A percentile compares a stretch with the other conserved stretches of the same genome.
Evolutionary conservation across 257 asterid genomes (phyloP).

Genomic region (Primulina tabacum): DNA sequence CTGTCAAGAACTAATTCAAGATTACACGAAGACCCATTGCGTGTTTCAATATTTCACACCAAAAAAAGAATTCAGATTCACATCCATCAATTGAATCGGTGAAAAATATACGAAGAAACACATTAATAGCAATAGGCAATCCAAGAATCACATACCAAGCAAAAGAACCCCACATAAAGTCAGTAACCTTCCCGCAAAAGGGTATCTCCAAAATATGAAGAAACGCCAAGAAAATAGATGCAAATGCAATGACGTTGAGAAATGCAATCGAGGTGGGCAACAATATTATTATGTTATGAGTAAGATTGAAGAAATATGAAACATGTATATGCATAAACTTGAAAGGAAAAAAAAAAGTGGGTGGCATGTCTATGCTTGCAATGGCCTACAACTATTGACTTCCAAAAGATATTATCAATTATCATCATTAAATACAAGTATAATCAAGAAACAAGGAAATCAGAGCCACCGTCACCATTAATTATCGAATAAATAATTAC

Average conservation of each 20-base stretch:
- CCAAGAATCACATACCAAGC: conserved; percentile 42
- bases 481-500: background rate
- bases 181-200: conserved; percentile 25
- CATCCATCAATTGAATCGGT: conserved; percentile 2
- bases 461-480: background rate
- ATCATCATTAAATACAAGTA: background rate
- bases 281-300: background rate
- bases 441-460: conserved; percentile 19
- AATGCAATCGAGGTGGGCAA: conserved; percentile 23
- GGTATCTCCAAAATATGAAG: conserved; percentile 27
- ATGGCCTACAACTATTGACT: background rate
- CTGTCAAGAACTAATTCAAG: conserved; percentile 10
- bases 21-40: conserved; percentile 19
- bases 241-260: conserved; percentile 24
- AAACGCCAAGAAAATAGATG: conserved; percentile 27
- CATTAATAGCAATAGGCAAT: conserved; percentile 17
- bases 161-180: conserved; percentile 17
- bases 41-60: conserved; percentile 8
- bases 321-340: background rate
- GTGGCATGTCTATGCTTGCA: background rate
- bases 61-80: conserved; percentile 1
- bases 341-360: background rate
- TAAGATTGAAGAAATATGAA: background rate
- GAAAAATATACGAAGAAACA: conserved; percentile 25
- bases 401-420: background rate